Evolutionary conservation across 805 yeast species (phyloP), one percentile per base, ranked within the genome.

Genomic region (Tetrapisispora phaffii): DNA sequence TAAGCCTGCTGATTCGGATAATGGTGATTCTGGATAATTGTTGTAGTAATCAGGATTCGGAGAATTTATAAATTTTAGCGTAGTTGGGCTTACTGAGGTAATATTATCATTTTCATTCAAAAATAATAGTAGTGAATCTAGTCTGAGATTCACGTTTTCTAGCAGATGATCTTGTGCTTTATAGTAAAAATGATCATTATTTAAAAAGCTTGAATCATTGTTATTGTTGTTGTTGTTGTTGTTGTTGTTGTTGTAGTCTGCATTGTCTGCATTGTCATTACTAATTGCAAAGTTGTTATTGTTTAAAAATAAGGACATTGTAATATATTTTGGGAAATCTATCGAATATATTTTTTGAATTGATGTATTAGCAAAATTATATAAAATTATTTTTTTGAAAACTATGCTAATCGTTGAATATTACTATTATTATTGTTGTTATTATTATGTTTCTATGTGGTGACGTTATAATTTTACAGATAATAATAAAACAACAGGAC

Each of bases 101-200:
- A 38, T 29, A 24, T 42, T 42, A 12, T 42, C 45, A 33, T 43
- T 21, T 23, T 43, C 45, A 24, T 37, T 43, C 19, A 43, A 37
- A 37, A 43, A 43, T 32, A 41, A 43, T 15, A 43, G 15, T 37
- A 43, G 19, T n/a, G 39, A 31, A 37, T 43, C 45, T 21, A 43
- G 15, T 31, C 24, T 36, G 17, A 34, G 17, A 23, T 43, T 41
- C 3, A 36, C 15, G 4, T 34, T 23, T 15, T 43, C 45, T 16
- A 37, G 19, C 26, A 43, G 12, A 24, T 37, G 39, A 24, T 43
- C 45, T 26, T 43, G 33, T 5, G 21, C 3, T 15, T 29, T 34
- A 33, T 37, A 43, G 20, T 36, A 43, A 24, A 36, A 37, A 43
- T 37, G 45, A 24, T 43, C 31, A 32, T 43, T 33, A 12, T 41